Evolutionary conservation across 495 filamentous ascomycete species (phyloP), one percentile per base, ranked within the genome.

Genomic region (Podospora didyma): DNA sequence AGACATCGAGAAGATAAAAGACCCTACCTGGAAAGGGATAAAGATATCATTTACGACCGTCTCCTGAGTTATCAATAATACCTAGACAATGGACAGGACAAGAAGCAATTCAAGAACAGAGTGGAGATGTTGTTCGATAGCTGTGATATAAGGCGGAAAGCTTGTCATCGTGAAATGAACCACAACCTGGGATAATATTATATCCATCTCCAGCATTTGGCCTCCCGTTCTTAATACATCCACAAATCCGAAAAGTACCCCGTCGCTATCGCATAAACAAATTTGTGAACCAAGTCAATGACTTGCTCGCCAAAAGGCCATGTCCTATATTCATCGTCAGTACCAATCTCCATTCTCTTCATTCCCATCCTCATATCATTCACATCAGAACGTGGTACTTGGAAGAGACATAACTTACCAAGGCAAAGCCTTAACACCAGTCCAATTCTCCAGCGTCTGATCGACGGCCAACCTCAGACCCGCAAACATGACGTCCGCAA

Each of bases 201-300:
- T n/a, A n/a, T n/a, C n/a, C n/a, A n/a, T n/a, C n/a, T n/a, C n/a
- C n/a, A n/a, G n/a, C n/a, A n/a, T n/a, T n/a, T n/a, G n/a, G n/a
- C n/a, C n/a, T n/a, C n/a, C n/a, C n/a, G n/a, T n/a, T n/a, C 26
- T 49, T 26, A 49, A 16, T 16, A 12, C 22, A 67, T 57, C 62
- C 56, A 69, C 11, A 51, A 19, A 23, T 73, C 64, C 14, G 47
- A 51, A 6, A 65, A 21, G 45, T 66, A 71, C 34, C 69, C 70
- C 26, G 66, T 68, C 7, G 56, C 58, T 28, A 72, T 34, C 26
- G 62, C 62, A 58, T 50, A 69, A n/a, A 69, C 53, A 1, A 60
- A 46, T 53, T 70, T 72, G 58, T 70, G 67, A 51, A 68, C 39
- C 23, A 72, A 44, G 59, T 72, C 69, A 22, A 73, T 35, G 9